These are phyloP conservation scores for Pseudocercospora macadamiae DNA, from an alignment of 2,329 filamentous ascomycete genomes.

Conservation along the genomic window DNA sequence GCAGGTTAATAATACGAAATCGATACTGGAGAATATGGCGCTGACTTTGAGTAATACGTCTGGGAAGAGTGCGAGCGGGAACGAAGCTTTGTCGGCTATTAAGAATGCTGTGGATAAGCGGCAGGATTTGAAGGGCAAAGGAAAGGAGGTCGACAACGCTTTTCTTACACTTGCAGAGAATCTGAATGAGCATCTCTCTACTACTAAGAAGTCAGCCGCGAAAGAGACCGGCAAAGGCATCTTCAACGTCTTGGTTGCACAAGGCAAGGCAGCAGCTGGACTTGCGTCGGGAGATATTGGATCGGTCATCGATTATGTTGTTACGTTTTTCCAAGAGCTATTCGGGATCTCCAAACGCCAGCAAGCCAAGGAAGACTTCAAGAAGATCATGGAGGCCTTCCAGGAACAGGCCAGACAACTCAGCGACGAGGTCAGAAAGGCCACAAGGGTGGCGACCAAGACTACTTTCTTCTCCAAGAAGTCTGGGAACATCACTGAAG, in stretches of 20 bases:
- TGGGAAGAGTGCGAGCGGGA: not conserved
- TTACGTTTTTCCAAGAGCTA: not conserved
- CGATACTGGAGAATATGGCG: not conserved
- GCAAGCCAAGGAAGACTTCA: not conserved
- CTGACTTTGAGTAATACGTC: not conserved
- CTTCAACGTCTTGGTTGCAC: not conserved
- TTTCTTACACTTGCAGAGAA: not conserved
- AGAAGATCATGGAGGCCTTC: not conserved
- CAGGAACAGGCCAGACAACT: not conserved
- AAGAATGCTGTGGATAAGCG: not conserved
- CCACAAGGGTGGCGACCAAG: not conserved
- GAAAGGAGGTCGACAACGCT: not conserved
- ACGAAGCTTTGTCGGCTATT: not conserved
- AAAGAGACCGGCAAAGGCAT: not conserved
- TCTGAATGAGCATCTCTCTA: not conserved
- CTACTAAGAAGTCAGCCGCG: not conserved
- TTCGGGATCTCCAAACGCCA: not conserved
- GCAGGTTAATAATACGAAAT: not conserved
- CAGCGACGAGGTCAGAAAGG: not conserved
- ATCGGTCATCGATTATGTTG: not conserved
- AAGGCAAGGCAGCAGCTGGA: not conserved
- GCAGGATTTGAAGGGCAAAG: not conserved
- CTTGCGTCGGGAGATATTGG: not conserved
- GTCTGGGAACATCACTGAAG: not conserved
- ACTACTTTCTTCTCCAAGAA: not conserved